Evolutionary conservation across 345 rosid species (phyloP), one percentile per base, ranked within the genome.

Genomic region (Citropsis articulata): DNA sequence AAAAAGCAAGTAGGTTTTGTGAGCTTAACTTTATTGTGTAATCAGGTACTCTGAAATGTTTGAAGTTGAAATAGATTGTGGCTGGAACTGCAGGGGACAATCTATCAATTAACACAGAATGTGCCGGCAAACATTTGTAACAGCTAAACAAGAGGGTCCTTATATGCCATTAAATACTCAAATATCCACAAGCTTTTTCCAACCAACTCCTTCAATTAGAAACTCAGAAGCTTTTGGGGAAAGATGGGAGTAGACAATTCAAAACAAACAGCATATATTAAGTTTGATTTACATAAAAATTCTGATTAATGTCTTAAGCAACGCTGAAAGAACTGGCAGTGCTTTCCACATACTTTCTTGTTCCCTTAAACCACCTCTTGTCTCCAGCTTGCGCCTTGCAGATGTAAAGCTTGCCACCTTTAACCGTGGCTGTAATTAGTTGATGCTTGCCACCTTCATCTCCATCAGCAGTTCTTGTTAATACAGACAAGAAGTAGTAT

Each of bases 281-380:
- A 74, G 22, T 35, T 79, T 84, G 85, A 80, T 84, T 84, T 84
- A 83, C 84, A 76, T 73, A 60, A 73, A 69, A n/a, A 42, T 64
- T 25, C 79, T 25, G n/a, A 40, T 69, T 63, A 57, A 7, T 10
- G 38, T 27, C 71, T 88, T 84, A 95, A 57, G 97, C 98, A 84
- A 95, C 82, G 66, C 92, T 93, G 89, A 93, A 95, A 48, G 94
- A 93, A 83, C 71, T 81, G 5, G 90, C 85, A 19, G 97, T 30
- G 78, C 77, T 91, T 88, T 95, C 95, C 4, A 93, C 93, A 22
- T 78, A 93, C 84, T 83, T 95, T 67, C 85, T 91, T 14, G 98
- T 93, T 69, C 98, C 98, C 83, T 95, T 95, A 77, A 95, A 95
- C 98, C 98, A 95, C 83, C 98, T 91, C 91, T 95, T 93, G 90